Conservation (phyloP, 2,329 filamentous ascomycete genomes). For the Leptographium procerum region DNA sequence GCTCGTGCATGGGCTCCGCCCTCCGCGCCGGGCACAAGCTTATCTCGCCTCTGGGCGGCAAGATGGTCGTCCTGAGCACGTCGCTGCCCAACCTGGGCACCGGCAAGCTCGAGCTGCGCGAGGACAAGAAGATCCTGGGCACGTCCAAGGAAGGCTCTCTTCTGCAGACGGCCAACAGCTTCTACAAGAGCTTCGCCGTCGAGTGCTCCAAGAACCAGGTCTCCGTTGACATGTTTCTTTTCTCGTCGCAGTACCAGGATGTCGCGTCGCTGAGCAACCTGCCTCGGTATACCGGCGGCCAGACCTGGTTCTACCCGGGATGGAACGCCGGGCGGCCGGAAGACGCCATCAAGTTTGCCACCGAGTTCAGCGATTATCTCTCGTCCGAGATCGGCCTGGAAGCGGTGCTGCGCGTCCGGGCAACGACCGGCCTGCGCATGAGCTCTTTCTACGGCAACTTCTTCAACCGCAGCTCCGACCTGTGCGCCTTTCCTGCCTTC, state of each 20-base stretch:
- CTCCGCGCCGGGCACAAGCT: slow-evolving; percentile 89
- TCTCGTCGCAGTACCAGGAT: slow-evolving; percentile 92
- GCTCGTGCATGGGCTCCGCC: slow-evolving; percentile 91
- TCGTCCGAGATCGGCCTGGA: slow-evolving; percentile 93
- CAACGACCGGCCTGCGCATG: slow-evolving; percentile 90
- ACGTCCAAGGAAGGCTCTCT: slow-evolving; percentile 84
- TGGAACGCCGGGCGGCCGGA: slow-evolving; percentile 93
- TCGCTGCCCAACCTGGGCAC: slow-evolving; percentile 82
- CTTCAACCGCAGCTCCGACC: slow-evolving; percentile 94
- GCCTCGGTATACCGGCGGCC: slow-evolving; percentile 89
- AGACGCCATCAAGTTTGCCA: slow-evolving; percentile 95
- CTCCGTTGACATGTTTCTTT: slow-evolving; percentile 96
- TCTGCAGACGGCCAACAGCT: slow-evolving; percentile 85
- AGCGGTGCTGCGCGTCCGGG: slow-evolving; percentile 87
- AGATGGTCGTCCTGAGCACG: slow-evolving; percentile 83
- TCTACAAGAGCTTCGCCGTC: slow-evolving; percentile 98
- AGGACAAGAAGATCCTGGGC: slow-evolving; percentile 91
- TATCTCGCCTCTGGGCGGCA: slow-evolving; percentile 86
- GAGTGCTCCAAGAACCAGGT: slow-evolving; percentile 99
- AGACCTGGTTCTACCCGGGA: slow-evolving; percentile 96
- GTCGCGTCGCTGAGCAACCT: slow-evolving; percentile 93
- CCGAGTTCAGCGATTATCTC: slow-evolving; percentile 94
- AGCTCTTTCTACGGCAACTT: slow-evolving; percentile 99
- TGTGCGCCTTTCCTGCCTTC: slow-evolving; percentile 96
- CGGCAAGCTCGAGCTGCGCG: slow-evolving; percentile 83